Evolutionary conservation across 345 rosid species (phyloP).

Genomic region (Gossypium arboreum): DNA sequence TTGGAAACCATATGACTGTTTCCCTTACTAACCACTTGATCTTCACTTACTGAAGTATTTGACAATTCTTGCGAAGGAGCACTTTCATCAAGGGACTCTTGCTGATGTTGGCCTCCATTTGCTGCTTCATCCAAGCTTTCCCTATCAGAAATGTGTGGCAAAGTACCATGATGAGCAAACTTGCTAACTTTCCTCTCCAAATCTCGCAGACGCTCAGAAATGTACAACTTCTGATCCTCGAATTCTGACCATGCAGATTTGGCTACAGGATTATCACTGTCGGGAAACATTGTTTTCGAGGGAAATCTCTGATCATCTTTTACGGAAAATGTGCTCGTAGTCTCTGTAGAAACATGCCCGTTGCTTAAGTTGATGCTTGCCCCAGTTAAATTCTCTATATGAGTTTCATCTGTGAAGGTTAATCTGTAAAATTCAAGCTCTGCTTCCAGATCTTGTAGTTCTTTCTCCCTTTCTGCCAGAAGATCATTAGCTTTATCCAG

Average conservation of each 20-base stretch:
- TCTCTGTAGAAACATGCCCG: constrained; percentile 22
- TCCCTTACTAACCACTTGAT: constrained; percentile 9
- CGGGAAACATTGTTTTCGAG: background rate
- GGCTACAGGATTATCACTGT: constrained; percentile 23
- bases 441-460: constrained; percentile 70
- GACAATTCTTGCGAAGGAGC: constrained; percentile 20
- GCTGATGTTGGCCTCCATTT: constrained; percentile 16
- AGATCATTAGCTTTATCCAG: constrained; percentile 65
- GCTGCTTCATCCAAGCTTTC: constrained; percentile 24
- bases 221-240: constrained; percentile 40
- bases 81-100: constrained; percentile 16
- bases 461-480: constrained; percentile 63
- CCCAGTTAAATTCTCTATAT: constrained; percentile 24
- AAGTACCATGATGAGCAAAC: constrained; percentile 21
- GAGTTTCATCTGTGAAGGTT: constrained; percentile 35
- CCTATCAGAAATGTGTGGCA: constrained; percentile 22
- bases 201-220: constrained; percentile 23
- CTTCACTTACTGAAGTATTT: constrained; percentile 9
- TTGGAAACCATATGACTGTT: constrained; percentile 1
- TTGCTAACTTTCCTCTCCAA: constrained; percentile 42
- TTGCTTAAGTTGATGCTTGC: constrained; percentile 13
- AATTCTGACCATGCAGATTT: constrained; percentile 24
- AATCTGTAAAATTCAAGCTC: constrained; percentile 52
- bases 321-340: constrained; percentile 4
- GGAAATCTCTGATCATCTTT: constrained; percentile 22